phyloP scores from a whole-genome alignment of 257 asterid genomes.

The Henckelia pumila region DNA sequence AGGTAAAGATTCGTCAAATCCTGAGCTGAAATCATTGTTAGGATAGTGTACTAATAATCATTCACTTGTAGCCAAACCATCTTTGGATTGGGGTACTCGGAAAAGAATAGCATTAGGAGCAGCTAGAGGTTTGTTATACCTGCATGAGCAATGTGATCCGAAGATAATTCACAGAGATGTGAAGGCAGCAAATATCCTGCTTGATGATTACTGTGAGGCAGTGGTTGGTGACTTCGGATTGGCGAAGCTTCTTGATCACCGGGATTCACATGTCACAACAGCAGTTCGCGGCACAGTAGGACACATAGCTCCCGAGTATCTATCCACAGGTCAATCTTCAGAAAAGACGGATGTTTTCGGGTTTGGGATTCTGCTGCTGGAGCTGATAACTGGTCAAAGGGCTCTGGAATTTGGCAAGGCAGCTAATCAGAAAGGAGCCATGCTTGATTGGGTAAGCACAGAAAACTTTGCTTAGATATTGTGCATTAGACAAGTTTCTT shows the following conservation, averaged over 20 bases:
- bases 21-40: neutral
- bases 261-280: constrained; percentile 85
- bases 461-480: neutral
- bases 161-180: constrained; percentile 98
- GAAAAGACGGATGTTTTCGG: constrained; percentile 97
- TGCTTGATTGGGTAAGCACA: constrained; percentile 92
- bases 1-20: constrained; percentile 40
- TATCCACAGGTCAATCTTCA: constrained; percentile 97
- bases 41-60: neutral
- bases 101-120: constrained; percentile 88
- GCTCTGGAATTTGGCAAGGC: constrained; percentile 93
- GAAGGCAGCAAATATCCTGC: constrained; percentile 92
- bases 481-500: neutral
- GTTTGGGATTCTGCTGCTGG: constrained; percentile 83
- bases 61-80: constrained; percentile 58
- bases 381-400: constrained; percentile 90
- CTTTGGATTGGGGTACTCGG: constrained; percentile 82
- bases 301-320: constrained; percentile 91
- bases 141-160: constrained; percentile 96
- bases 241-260: constrained; percentile 93
- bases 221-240: constrained; percentile 95
- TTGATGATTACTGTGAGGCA: constrained; percentile 83
- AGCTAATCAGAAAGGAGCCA: constrained; percentile 84
- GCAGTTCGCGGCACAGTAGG: constrained; percentile 99
- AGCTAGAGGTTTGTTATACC: constrained; percentile 85